Percentiles rank a stretch among this genome's conserved stretches.
Conservation (phyloP, 352 stramenopile species). For the Achlya hypogyna region DNA sequence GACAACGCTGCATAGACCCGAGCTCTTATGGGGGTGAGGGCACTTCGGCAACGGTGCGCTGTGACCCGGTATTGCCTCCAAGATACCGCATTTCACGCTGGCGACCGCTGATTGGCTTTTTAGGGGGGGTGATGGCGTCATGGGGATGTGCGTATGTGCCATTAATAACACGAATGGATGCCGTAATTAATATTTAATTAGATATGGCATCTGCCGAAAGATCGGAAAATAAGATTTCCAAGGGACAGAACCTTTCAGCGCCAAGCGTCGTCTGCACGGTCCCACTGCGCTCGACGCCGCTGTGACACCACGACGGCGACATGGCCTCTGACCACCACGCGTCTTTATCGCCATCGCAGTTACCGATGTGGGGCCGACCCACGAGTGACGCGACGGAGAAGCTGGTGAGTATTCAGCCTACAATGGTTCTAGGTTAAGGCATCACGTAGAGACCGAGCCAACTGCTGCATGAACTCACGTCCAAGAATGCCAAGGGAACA, state of each 20-base stretch:
- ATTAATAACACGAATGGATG: too few relatives aligned
- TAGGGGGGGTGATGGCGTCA: too few relatives aligned
- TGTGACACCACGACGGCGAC: neutral
- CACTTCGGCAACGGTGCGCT: too few relatives aligned
- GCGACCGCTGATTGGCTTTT: neutral
- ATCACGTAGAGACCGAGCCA: constrained; percentile 9
- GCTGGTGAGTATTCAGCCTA: constrained; percentile 5
- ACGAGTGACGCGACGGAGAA: constrained; percentile 8
- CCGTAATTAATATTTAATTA: neutral
- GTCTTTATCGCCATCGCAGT: neutral
- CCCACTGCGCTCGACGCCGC: too few relatives aligned
- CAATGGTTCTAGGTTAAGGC: neutral
- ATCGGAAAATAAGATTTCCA: neutral
- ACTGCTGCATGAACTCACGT: constrained; percentile 15
- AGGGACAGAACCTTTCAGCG: neutral
- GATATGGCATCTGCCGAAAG: neutral
- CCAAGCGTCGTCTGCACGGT: neutral
- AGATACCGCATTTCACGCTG: too few relatives aligned
- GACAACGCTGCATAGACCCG: too few relatives aligned
- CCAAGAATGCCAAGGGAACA: constrained; percentile 3
- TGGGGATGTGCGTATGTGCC: too few relatives aligned
- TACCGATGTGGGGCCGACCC: constrained; percentile 13
- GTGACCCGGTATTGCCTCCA: too few relatives aligned
- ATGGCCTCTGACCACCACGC: neutral
- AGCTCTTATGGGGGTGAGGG: too few relatives aligned